Base-by-base conservation (phyloP, 2,329 filamentous ascomycete genomes). In the Claviceps sp. region DNA sequence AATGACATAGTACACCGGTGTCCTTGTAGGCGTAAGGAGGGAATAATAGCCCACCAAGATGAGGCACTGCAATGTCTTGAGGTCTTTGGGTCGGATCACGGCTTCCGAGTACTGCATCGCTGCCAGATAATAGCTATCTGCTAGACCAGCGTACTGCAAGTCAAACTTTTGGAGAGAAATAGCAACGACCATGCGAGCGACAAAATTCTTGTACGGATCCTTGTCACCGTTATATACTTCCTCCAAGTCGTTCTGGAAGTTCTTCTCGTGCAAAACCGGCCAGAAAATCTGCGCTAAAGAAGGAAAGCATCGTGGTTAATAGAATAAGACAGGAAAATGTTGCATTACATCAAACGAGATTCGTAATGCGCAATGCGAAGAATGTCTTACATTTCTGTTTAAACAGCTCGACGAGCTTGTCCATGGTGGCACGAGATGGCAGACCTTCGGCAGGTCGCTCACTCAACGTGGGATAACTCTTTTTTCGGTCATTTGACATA, bases 81-180 rank as follows among this genome's bases (percentile, higher is more conserved):
- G 69, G 64, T 97, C 88, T 74, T 95, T 95, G n/a, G 85, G 82
- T 50, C 83, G 82, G 51, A 97, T 78, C 11, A 94, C 83, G 2
- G 82, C 80, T 65, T 96, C 87, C 55, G 97, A 82, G 60, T 83
- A 83, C 55, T 84, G 82, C 70, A 97, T 82, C 5, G 91, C 91
- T 23, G 90, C 86, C 22, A 96, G 76, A 62, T 96, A 97, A 69
- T 95, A 97, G 63, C 88, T 90, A 67, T 97, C 91, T 34, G 93
- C 91, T 29, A 97, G 73, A 23, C 90, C 90, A n/a, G 90, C 89
- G 66, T 93, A 97, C 57, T 87, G 83, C 0, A 84, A 80, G 63
- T 90, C 88, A 61, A 96, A 76, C 66, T 94, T 95, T 67, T 97
- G 91, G 67, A 97, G 79, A 64, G 88, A 91, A 61, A 96, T 95